Base-by-base conservation (phyloP, 1,284 basidiomycete species). In the Afroboletus lepidellus region DNA sequence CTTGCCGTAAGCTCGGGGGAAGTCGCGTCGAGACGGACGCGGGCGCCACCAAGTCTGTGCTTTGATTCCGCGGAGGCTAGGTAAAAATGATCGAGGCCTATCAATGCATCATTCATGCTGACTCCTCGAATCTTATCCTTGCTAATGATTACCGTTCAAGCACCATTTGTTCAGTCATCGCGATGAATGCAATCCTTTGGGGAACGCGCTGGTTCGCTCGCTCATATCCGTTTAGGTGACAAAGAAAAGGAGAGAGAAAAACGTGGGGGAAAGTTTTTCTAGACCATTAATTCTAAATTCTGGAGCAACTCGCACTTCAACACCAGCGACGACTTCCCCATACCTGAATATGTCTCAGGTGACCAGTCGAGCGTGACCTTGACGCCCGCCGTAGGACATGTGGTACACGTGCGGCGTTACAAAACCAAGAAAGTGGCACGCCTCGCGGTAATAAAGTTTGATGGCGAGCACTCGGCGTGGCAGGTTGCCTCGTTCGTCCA, bases 401-500 rank as follows among this genome's bases (percentile, higher is more conserved):
- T 66, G 62, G 55, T 53, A 39, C 46, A 12, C 25, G 23, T 47
- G 51, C 50, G 57, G 59, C 53, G 48, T 45, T 42, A 7, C 25
- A 44, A 55, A 50, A 42, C 42, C 27, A 50, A 49, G 34, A 30
- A 37, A 44, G 45, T 51, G 51, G 47, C 44, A 51, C 46, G 49
- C 62, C 62, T 64, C 65, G 57, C 69, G 65, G 59, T 37, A 62
- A 47, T 48, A 69, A 48, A 34, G 65, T 67, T 65, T 65, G 66
- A 69, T 69, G 61, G 51, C 2, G 12, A 45, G 7, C 20, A 6
- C 16, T 24, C 23, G 29, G 39, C 37, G 43, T 53, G 49, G 48
- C 36, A 48, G 5, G 27, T 44, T 50, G 36, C 50, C 54, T 53
- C 37, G 20, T 53, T 16, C 9, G 48, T 34, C 41, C 5, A 54